phyloP scores from a whole-genome alignment of 225 moss, liverwort and hornwort genomes.

The Bryum argenteum region DNA sequence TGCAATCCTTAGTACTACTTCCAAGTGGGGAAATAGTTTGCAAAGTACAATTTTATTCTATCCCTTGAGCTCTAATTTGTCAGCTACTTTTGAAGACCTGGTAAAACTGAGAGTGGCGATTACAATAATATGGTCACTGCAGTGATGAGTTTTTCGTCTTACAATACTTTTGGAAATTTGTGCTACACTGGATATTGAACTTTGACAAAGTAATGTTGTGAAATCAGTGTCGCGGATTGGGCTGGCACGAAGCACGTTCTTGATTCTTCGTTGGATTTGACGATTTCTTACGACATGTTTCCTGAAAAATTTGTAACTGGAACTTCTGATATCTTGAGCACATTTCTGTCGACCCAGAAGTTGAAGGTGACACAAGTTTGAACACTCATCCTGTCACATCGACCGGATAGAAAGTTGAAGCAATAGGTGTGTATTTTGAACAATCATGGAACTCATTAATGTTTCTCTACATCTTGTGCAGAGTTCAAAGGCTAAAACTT shows the following conservation, averaged over 20 bases:
- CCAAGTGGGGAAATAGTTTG: conserved; percentile 16
- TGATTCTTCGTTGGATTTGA: conserved; percentile 27
- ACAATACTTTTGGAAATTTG: conserved; percentile 10
- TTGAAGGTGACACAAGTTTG: conserved; percentile 30
- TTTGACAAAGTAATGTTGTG: conserved; percentile 31
- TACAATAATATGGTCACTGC: conserved; percentile 11
- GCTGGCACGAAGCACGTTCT: conserved; percentile 22
- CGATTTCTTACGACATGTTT: conserved; percentile 22
- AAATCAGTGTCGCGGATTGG: conserved; percentile 42
- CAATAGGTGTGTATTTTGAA: conserved; percentile 1
- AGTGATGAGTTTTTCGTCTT: conserved; percentile 13
- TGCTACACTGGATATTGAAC: not conserved
- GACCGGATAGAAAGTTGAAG: conserved; percentile 5
- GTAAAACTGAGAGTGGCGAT: not conserved
- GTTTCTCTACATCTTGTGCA: conserved; percentile 31
- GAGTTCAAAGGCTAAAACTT: conserved; percentile 28
- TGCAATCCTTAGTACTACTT: conserved; percentile 16
- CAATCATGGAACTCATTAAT: conserved; percentile 7
- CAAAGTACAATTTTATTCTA: not conserved
- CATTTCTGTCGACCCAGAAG: conserved; percentile 43
- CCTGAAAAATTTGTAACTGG: conserved; percentile 27
- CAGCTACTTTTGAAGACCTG: not conserved
- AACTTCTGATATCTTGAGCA: conserved; percentile 37
- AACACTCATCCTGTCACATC: not conserved
- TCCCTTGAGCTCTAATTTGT: conserved; percentile 2